phyloP scores from a whole-genome alignment of 805 yeast genomes.

The Lipomyces spencermartinsiae region DNA sequence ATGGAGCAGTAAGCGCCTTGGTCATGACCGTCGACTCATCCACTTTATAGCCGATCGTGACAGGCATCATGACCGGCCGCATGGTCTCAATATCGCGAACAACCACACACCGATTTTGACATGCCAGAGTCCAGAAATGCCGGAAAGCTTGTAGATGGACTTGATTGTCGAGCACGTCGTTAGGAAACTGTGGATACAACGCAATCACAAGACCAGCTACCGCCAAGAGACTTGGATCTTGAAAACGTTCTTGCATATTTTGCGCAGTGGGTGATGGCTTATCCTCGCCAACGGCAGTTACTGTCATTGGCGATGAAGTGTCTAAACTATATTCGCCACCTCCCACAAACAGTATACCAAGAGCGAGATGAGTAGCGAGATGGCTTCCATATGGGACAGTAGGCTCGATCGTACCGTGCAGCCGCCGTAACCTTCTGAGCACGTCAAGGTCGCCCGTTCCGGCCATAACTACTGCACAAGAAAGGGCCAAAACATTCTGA shows the following conservation, averaged over 20 bases:
- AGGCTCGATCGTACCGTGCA: slow-evolving; percentile 60
- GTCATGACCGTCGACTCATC: slow-evolving; percentile 31
- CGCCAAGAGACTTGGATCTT: slow-evolving; percentile 53
- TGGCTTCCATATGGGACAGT: slow-evolving; percentile 66
- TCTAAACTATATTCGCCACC: slow-evolving; percentile 89
- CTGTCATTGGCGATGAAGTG: slow-evolving; percentile 46
- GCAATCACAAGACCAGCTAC: slow-evolving; percentile 74
- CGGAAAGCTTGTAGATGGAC: slow-evolving; percentile 83
- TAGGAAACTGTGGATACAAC: slow-evolving; percentile 75
- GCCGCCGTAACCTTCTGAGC: slow-evolving; percentile 70
- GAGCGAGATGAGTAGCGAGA: slow-evolving; percentile 77
- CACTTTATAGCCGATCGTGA: slow-evolving; percentile 46
- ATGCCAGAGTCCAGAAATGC: slow-evolving; percentile 88
- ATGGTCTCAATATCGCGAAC: slow-evolving; percentile 70
- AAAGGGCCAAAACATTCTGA: slow-evolving; percentile 65
- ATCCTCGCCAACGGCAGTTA: not conserved
- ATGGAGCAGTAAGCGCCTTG: slow-evolving; percentile 28
- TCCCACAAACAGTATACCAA: slow-evolving; percentile 88
- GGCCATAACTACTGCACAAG: slow-evolving; percentile 79
- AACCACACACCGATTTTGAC: slow-evolving; percentile 80
- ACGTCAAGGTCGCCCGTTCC: slow-evolving; percentile 88
- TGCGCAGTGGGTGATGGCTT: not conserved
- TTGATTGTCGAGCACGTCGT: slow-evolving; percentile 50
- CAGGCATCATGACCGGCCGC: slow-evolving; percentile 49
- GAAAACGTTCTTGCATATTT: not conserved